phyloP scores from a whole-genome alignment of 306 rosid species.

The Erythrophleum fordii region DNA sequence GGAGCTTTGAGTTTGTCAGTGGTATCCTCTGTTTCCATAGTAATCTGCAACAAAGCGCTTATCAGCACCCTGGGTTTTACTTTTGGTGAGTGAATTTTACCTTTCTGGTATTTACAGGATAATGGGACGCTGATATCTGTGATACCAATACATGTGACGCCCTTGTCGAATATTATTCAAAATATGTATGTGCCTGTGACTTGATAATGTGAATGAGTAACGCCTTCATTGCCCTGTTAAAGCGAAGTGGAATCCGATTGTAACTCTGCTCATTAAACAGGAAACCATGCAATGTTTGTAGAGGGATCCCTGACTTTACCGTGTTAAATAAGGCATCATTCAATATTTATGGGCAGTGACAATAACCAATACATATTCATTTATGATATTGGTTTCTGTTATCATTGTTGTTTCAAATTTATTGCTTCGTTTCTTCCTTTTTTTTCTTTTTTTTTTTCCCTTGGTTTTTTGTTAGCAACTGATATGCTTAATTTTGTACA shows the following conservation, averaged over 20 bases:
- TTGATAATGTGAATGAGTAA: background rate
- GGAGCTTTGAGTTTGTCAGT: conserved; percentile 55
- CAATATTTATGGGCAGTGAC: background rate
- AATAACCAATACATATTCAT: background rate
- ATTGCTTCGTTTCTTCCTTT: background rate
- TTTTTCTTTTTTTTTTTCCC: too few species aligned
- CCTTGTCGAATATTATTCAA: background rate
- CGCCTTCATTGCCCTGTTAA: background rate
- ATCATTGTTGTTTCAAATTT: background rate
- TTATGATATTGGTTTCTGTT: background rate
- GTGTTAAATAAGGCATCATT: background rate
- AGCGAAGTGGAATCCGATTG: background rate
- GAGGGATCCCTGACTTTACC: background rate
- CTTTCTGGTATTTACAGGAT: background rate
- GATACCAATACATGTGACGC: background rate
- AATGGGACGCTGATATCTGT: background rate
- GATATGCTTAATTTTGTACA: background rate
- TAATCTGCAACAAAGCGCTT: conserved; percentile 30
- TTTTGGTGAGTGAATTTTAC: conserved; percentile 45
- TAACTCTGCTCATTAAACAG: background rate
- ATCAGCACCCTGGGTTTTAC: conserved; percentile 46
- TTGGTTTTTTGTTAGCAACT: background rate
- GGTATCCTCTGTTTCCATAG: conserved; percentile 52
- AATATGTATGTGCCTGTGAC: background rate
- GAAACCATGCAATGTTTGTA: background rate